These are phyloP conservation scores for Triadica sebifera DNA, from an alignment of 345 rosid genomes.

Conservation along the genomic window DNA sequence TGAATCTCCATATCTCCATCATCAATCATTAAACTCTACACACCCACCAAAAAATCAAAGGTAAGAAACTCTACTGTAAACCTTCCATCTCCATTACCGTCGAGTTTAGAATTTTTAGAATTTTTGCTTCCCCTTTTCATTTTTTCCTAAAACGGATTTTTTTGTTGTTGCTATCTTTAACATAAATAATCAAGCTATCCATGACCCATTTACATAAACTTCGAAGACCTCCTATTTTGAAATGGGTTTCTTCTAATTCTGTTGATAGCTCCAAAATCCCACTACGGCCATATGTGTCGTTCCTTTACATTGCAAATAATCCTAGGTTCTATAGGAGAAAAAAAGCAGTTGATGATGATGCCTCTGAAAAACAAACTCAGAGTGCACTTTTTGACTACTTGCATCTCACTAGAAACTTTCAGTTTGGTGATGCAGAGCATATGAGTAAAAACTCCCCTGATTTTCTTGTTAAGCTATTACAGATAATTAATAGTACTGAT, in stretches of 20 bases:
- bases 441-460: slow-evolving; percentile 63
- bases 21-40: not conserved
- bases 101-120: not conserved
- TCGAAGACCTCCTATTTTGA: slow-evolving; percentile 37
- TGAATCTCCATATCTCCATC: not conserved
- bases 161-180: not conserved
- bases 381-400: slow-evolving; percentile 70
- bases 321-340: slow-evolving; percentile 46
- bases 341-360: not conserved
- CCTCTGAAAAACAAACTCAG: slow-evolving; percentile 40
- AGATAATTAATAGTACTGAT: slow-evolving; percentile 27
- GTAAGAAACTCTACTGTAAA: not conserved
- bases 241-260: slow-evolving; percentile 40
- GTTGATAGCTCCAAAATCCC: slow-evolving; percentile 27
- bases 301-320: slow-evolving; percentile 23
- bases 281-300: slow-evolving; percentile 20
- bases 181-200: not conserved
- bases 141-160: not conserved
- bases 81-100: not conserved
- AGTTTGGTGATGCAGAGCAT: slow-evolving; percentile 59
- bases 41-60: not conserved
- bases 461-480: slow-evolving; percentile 41
- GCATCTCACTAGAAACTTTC: slow-evolving; percentile 57
- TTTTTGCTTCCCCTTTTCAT: not conserved
- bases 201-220: slow-evolving; percentile 43